Percentiles rank a stretch among this genome's conserved stretches.
These are phyloP conservation scores for Boletus vinaceobasis DNA, from an alignment of 768 basidiomycete species.

Conservation along the genomic window DNA sequence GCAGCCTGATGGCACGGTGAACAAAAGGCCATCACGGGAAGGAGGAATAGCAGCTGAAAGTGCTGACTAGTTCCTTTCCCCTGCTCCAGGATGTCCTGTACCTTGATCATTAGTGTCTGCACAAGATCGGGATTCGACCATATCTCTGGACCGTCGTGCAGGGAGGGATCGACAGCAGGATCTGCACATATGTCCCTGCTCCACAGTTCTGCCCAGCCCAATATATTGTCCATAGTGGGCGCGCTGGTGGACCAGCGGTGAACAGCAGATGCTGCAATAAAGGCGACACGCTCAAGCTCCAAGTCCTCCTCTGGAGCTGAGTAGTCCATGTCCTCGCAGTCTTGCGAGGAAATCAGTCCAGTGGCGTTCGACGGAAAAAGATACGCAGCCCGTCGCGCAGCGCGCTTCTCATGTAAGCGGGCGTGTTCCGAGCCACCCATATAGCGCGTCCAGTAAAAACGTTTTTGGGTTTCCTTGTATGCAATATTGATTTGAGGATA, in stretches of 20 bases:
- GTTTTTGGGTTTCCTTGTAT: not conserved
- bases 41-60: not conserved
- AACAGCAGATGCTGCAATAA: not conserved
- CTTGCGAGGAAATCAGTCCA: not conserved
- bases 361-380: not conserved
- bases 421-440: no score
- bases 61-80: not conserved
- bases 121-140: not conserved
- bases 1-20: constrained; percentile 3
- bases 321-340: not conserved
- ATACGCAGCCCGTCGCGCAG: not conserved
- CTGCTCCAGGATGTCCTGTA: not conserved
- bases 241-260: not conserved
- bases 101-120: not conserved
- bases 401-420: not conserved
- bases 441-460: not conserved
- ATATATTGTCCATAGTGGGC: not conserved
- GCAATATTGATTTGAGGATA: not conserved
- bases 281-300: not conserved
- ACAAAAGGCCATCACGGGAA: constrained; percentile 17
- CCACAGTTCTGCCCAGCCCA: not conserved
- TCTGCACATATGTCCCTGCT: not conserved
- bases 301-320: not conserved
- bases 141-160: not conserved
- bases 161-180: not conserved